phyloP scores from a whole-genome alignment of 352 stramenopile species.

The Phytophthora rubi region DNA sequence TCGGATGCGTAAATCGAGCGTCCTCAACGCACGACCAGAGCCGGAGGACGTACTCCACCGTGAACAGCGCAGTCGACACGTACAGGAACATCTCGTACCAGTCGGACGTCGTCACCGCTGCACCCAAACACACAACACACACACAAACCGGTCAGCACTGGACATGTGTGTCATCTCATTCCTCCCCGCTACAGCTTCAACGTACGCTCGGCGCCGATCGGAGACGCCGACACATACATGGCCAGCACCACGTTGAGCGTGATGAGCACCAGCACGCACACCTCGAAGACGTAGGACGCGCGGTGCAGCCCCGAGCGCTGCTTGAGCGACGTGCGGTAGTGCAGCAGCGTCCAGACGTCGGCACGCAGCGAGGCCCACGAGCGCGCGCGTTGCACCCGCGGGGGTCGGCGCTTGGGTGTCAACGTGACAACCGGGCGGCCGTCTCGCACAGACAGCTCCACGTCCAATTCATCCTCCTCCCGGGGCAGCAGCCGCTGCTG shows the following conservation, averaged over 20 bases:
- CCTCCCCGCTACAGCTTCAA: constrained; percentile 5
- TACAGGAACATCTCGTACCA: constrained; percentile 86
- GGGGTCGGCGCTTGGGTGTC: not conserved
- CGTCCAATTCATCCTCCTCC: constrained; percentile 16
- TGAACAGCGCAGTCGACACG: constrained; percentile 77
- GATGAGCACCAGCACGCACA: constrained; percentile 76
- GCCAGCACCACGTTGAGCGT: constrained; percentile 79
- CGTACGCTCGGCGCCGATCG: constrained; percentile 30
- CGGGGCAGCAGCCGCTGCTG: constrained; percentile 20
- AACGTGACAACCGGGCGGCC: not conserved
- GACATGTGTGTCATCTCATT: not conserved
- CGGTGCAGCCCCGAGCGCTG: constrained; percentile 66
- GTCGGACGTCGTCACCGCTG: constrained; percentile 44
- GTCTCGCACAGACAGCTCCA: constrained; percentile 23
- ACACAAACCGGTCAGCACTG: not conserved
- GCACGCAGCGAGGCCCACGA: constrained; percentile 41
- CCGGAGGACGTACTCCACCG: constrained; percentile 73
- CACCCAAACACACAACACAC: not conserved
- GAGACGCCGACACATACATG: constrained; percentile 60
- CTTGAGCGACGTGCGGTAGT: constrained; percentile 72
- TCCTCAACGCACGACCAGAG: constrained; percentile 89
- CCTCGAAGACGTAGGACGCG: constrained; percentile 72
- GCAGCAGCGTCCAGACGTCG: constrained; percentile 80
- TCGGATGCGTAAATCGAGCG: constrained; percentile 54
- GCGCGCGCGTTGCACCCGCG: not conserved